phyloP scores from a whole-genome alignment of 2,329 filamentous ascomycete genomes.

The Claviceps monticola region DNA sequence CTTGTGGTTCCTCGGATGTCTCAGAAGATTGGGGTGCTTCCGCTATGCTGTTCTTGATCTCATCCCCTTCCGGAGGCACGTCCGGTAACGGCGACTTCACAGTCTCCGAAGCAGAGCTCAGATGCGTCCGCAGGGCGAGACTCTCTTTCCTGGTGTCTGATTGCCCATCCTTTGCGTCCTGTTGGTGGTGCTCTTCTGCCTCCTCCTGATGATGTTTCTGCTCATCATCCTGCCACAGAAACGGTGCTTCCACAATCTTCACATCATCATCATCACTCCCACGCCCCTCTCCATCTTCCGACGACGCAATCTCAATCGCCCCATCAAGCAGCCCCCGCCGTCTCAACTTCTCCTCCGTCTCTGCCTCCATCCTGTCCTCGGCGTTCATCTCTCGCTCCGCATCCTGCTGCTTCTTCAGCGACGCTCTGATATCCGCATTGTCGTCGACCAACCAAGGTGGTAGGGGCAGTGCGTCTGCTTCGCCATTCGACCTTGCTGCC shows the following conservation, averaged over 20 bases:
- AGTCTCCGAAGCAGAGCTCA: conserved; percentile 7
- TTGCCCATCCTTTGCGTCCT: background rate
- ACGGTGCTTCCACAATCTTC: conserved; percentile 38
- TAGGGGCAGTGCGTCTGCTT: conserved; percentile 44
- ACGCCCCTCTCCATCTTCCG: conserved; percentile 42
- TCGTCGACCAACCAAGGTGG: conserved; percentile 63
- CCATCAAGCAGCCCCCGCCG: conserved; percentile 29
- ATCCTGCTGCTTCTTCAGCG: conserved; percentile 43
- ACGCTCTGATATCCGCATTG: conserved; percentile 48
- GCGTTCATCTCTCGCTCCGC: conserved; percentile 48
- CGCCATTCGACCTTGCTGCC: conserved; percentile 24
- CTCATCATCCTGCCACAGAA: background rate
- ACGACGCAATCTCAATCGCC: conserved; percentile 49
- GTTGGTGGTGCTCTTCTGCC: background rate
- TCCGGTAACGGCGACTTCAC: background rate
- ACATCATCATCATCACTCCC: conserved; percentile 43
- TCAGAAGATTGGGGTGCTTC: background rate
- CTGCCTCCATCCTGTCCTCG: conserved; percentile 42
- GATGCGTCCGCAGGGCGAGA: background rate
- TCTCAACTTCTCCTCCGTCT: conserved; percentile 39
- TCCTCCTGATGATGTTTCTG: background rate
- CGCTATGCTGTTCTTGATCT: background rate
- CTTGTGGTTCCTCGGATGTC: background rate
- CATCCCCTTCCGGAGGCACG: background rate
- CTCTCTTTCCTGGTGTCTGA: too few species aligned